phyloP scores from a whole-genome alignment of 495 filamentous ascomycete genomes.

The Xylaria curta region DNA sequence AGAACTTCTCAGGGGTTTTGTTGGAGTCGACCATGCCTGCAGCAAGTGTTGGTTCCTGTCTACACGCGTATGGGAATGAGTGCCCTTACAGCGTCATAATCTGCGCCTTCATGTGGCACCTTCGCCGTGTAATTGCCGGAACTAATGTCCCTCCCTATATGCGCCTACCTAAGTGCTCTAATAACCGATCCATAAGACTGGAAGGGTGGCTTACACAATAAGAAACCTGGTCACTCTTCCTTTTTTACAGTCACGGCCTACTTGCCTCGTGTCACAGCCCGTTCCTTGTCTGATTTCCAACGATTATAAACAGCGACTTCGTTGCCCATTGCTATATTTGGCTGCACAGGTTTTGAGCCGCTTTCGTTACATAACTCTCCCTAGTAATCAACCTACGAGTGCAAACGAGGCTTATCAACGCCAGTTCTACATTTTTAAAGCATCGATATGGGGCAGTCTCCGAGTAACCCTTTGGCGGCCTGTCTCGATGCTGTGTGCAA shows the following conservation, averaged over 20 bases:
- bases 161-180: background rate
- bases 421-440: background rate
- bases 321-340: background rate
- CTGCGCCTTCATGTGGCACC: background rate
- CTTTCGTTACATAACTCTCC: slow-evolving; percentile 8
- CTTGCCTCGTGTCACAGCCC: too few relatives aligned
- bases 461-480: slow-evolving; percentile 41
- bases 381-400: slow-evolving; percentile 9
- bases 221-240: background rate
- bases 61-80: background rate
- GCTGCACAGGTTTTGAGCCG: slow-evolving; percentile 9
- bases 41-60: background rate
- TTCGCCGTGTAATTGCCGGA: background rate
- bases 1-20: slow-evolving; percentile 7
- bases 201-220: background rate
- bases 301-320: background rate
- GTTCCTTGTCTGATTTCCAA: background rate
- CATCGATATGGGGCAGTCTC: slow-evolving; percentile 35
- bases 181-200: background rate
- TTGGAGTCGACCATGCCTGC: background rate
- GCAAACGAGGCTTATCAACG: slow-evolving; percentile 8
- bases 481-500: slow-evolving; percentile 51
- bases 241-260: background rate
- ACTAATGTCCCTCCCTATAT: background rate
- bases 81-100: background rate